These are phyloP conservation scores for Biscutella laevigata DNA, from an alignment of 441 rosid species.

Conservation along the genomic window DNA sequence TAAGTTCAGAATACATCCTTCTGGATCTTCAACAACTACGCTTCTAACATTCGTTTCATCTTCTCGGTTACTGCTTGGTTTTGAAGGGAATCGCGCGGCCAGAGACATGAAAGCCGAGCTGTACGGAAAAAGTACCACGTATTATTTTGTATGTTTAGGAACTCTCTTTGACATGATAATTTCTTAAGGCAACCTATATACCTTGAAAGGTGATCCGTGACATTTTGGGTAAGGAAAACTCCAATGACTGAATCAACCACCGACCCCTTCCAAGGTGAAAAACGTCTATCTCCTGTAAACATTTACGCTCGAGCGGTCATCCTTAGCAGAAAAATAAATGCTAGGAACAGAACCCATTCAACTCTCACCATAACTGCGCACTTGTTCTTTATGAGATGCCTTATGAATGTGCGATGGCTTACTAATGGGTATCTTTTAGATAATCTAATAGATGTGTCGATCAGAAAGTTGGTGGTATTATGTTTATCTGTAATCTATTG, in stretches of 20 bases:
- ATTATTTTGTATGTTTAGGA: constrained; percentile 12
- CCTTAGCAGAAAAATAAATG: neutral
- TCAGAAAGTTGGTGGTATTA: constrained; percentile 10
- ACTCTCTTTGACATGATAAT: constrained; percentile 8
- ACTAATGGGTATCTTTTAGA: neutral
- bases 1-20: constrained; percentile 33
- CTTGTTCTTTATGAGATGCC: constrained; percentile 1
- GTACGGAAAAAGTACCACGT: constrained; percentile 28
- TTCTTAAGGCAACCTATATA: constrained; percentile 24
- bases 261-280: constrained; percentile 97
- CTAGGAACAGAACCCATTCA: neutral
- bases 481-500: constrained; percentile 2
- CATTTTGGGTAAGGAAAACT: constrained; percentile 96
- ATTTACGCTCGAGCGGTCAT: constrained; percentile 7
- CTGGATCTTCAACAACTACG: constrained; percentile 59
- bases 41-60: constrained; percentile 24
- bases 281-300: constrained; percentile 88
- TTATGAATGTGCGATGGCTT: neutral
- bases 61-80: constrained; percentile 30
- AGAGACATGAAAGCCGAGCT: constrained; percentile 96
- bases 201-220: constrained; percentile 98
- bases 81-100: constrained; percentile 69
- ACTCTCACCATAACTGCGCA: neutral
- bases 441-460: neutral
- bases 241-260: constrained; percentile 96